Base-by-base conservation (phyloP, 345 rosid species). In the Eucalyptus tenuipes region DNA sequence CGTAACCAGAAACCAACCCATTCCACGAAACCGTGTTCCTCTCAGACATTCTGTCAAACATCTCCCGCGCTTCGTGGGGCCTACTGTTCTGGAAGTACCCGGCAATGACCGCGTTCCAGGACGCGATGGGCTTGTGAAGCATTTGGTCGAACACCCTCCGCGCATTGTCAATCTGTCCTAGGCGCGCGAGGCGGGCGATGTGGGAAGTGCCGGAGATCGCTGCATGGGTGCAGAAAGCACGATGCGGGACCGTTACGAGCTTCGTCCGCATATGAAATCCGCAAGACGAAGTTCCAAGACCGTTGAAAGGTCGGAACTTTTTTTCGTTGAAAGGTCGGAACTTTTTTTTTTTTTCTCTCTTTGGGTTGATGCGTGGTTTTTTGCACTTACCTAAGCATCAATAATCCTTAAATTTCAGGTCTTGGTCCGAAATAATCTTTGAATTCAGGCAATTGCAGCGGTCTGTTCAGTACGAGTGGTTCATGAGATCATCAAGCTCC, bases 21-120 rank as follows among this genome's bases (percentile, higher is more conserved):
- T 96, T 96, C 96, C 97, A 96, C 14, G 99, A 96, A 89, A 97
- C 91, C 3, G 88, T 89, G 55, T 94, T 96, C 90, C 93, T 96
- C 27, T 94, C 94, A 24, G 98, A 95, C 99, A 95, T 96, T 88
- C 87, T 88, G 47, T 95, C 93, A 90, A 97, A 97, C 91, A 95
- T 82, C 3, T 42, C 82, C 84, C 85, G 93, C 53, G 95, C 98
- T 89, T 95, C 95, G 87, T 3, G 5, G 0, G 96, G 96, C 49
- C 89, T 92, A 49, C 91, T 87, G 93, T 95, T 96, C 87, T 94
- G 88, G 13, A 95, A 94, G 86, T 95, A 94, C 0, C 93, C 96
- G 4, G 94, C 37, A 1, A 97, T 89, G 9, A 97, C 94, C 10
- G 96, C 94, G 90, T 96, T 97, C 99, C 97, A 97, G 1, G 95